Evolutionary conservation across 2,329 filamentous ascomycete species (phyloP).

Genomic region (Clonostachys rhizophaga): DNA sequence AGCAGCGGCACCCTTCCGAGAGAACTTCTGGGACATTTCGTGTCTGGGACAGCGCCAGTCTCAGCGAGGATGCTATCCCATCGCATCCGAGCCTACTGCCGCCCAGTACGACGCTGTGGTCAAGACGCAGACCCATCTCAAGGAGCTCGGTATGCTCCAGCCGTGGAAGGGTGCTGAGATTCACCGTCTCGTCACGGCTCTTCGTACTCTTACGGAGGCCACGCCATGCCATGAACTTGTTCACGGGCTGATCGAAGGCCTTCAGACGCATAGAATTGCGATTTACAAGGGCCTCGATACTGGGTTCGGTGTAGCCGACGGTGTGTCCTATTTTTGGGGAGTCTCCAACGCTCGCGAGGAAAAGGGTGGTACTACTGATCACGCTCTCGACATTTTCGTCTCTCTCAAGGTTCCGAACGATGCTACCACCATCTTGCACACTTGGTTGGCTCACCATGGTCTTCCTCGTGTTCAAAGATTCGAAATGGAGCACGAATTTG

Average conservation of each 20-base stretch:
- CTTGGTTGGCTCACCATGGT: slow-evolving; percentile 28
- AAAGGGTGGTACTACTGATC: slow-evolving; percentile 2
- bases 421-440: slow-evolving; percentile 22
- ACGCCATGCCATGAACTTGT: slow-evolving; percentile 12
- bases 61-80: slow-evolving; percentile 18
- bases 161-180: slow-evolving; percentile 15
- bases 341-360: slow-evolving; percentile 13
- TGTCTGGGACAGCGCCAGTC: slow-evolving; percentile 17
- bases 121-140: slow-evolving; percentile 20
- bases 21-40: slow-evolving; percentile 22
- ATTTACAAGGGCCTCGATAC: slow-evolving; percentile 27
- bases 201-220: slow-evolving; percentile 9
- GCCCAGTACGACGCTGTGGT: slow-evolving; percentile 20
- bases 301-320: slow-evolving; percentile 22
- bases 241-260: slow-evolving; percentile 15
- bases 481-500: slow-evolving; percentile 19
- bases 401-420: slow-evolving; percentile 23
- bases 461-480: slow-evolving; percentile 22
- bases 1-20: slow-evolving; percentile 11
- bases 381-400: slow-evolving; percentile 23
- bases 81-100: slow-evolving; percentile 15
- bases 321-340: slow-evolving; percentile 24
- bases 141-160: slow-evolving; percentile 21
- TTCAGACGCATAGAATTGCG: slow-evolving; percentile 12
- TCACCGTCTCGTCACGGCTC: slow-evolving; percentile 14